Conservation (phyloP, 768 basidiomycete species). For the Russula abietina region DNA sequence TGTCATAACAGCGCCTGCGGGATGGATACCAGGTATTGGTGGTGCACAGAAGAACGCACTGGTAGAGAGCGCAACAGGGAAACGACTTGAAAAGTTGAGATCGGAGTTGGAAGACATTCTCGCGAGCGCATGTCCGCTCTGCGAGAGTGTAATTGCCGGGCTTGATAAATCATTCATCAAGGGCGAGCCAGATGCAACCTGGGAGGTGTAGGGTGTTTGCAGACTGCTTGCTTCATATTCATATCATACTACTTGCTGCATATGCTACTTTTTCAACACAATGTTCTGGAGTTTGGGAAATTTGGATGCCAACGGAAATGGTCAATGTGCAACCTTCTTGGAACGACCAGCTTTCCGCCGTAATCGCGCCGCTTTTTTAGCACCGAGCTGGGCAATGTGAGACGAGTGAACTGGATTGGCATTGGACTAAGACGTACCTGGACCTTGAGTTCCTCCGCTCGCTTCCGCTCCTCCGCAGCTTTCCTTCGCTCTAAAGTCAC, state of each 20-base stretch:
- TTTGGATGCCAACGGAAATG: not conserved
- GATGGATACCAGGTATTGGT: conserved; percentile 66
- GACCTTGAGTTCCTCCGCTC: conserved; percentile 57
- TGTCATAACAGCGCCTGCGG: conserved; percentile 66
- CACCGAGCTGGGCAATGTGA: conserved; percentile 58
- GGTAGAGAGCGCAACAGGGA: conserved; percentile 48
- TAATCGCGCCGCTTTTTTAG: conserved; percentile 66
- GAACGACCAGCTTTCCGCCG: conserved; percentile 67
- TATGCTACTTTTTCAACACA: not conserved
- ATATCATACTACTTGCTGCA: conserved; percentile 1
- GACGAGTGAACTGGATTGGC: conserved; percentile 3
- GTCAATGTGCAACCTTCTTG: conserved; percentile 75
- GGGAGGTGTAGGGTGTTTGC: conserved; percentile 48
- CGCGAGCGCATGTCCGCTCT: conserved; percentile 86
- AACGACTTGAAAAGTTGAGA: conserved; percentile 65
- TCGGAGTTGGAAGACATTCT: conserved; percentile 85
- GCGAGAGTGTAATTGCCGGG: conserved; percentile 81
- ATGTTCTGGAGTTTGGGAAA: not conserved
- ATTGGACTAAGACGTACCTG: conserved; percentile 38
- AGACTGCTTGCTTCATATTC: conserved; percentile 8
- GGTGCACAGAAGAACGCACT: conserved; percentile 41
- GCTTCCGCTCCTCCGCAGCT: conserved; percentile 64
- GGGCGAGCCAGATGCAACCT: conserved; percentile 73
- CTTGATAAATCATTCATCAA: conserved; percentile 84
- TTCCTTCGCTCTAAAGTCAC: conserved; percentile 66